These are phyloP conservation scores for Pelagomonas calceolata DNA, from an alignment of 108 stramenopile genomes.

Conservation along the genomic window DNA sequence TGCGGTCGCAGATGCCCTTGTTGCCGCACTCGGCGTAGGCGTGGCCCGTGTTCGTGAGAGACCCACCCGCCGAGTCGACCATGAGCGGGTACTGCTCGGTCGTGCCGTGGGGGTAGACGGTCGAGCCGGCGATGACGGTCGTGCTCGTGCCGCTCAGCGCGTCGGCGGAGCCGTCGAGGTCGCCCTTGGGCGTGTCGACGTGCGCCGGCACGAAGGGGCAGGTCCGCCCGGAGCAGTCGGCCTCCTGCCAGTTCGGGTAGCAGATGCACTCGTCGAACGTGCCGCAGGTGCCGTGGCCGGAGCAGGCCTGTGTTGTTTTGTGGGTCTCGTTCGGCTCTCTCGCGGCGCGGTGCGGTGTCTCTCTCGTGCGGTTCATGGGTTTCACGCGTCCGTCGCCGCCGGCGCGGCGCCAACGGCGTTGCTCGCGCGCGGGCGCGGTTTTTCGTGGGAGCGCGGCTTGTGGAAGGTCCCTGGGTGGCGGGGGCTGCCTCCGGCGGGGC, in stretches of 20 bases:
- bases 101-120: conserved; percentile 54
- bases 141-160: background rate
- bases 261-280: conserved; percentile 36
- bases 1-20: conserved; percentile 66
- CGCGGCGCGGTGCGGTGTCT: too few species aligned
- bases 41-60: conserved; percentile 45
- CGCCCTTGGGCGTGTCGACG: conserved; percentile 15
- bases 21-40: conserved; percentile 63
- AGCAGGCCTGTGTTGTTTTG: conserved; percentile 33
- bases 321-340: too few species aligned
- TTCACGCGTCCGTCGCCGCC: too few species aligned
- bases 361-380: too few species aligned
- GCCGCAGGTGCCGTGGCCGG: conserved; percentile 46
- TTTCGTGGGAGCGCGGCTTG: too few species aligned
- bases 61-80: conserved; percentile 30
- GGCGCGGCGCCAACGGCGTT: too few species aligned
- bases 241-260: conserved; percentile 36
- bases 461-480: too few species aligned
- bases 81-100: conserved; percentile 58
- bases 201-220: conserved; percentile 28
- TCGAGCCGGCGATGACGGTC: conserved; percentile 35
- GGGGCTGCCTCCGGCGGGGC: too few species aligned
- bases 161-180: conserved; percentile 9
- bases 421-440: too few species aligned
- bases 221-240: conserved; percentile 40